Conservation (phyloP, 306 rosid genomes). For the Cicer chorassanicum region DNA sequence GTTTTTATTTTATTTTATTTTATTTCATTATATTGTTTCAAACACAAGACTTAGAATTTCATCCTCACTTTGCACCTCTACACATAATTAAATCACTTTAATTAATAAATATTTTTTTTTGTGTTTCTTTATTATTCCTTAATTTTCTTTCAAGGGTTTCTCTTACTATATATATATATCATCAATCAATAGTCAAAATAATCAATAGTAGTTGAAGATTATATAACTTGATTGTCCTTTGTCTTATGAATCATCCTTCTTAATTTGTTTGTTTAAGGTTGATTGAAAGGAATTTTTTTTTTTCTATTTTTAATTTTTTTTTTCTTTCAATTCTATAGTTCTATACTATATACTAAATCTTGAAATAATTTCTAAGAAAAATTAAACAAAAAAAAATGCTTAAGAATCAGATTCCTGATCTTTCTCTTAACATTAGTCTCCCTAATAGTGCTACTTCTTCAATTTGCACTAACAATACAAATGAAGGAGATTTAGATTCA, state of each 20-base stretch:
- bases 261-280: not conserved
- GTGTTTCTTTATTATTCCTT: conserved; percentile 41
- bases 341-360: conserved; percentile 12
- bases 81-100: conserved; percentile 20
- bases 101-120: conserved; percentile 39
- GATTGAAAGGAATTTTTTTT: not conserved
- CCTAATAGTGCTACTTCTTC: conserved; percentile 71
- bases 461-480: conserved; percentile 39
- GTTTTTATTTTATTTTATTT: conserved; percentile 45
- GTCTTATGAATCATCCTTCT: conserved; percentile 39
- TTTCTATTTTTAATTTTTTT: not conserved
- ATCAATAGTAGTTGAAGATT: not conserved
- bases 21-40: conserved; percentile 2
- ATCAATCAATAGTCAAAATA: conserved; percentile 12
- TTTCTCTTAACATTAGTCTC: conserved; percentile 77
- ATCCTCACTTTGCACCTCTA: conserved; percentile 36
- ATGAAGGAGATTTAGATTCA: conserved; percentile 44
- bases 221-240: conserved; percentile 32
- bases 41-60: conserved; percentile 1
- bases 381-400: conserved; percentile 47
- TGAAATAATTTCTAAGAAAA: conserved; percentile 35
- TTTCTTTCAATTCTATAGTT: not conserved
- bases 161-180: not conserved
- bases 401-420: conserved; percentile 73
- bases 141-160: not conserved